Base-by-base conservation (phyloP, 2,329 filamentous ascomycete species). In the Alternaria arbusti region DNA sequence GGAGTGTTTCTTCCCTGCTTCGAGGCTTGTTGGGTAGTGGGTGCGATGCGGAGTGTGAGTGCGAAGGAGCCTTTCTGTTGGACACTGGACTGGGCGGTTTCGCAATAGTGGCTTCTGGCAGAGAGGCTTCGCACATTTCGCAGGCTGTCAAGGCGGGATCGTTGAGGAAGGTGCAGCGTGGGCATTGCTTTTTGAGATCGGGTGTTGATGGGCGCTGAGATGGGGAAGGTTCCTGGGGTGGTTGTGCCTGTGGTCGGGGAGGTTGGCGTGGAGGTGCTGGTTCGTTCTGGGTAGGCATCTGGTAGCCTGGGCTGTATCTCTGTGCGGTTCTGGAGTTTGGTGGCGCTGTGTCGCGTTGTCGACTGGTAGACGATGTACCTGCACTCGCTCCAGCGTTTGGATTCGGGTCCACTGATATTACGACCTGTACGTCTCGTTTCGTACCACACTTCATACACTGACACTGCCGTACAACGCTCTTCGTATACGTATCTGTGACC, bases 371-470 rank as follows among this genome's bases (percentile, higher is more conserved):
- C 47, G 65, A 23, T 13, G 54, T 20, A n/a, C 17, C 25, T 17
- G 30, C 44, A 25, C 26, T 46, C 43, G 64, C 60, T 20, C 71
- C 72, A 28, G 57, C 59, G 12, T 58, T 64, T 3, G 71, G 71
- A 56, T 59, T 71, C 1, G 77, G 78, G 66, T 79, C 78, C 15
- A 79, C 62, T 8, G 75, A 78, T 17, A 79, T 70, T 1, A 74
- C 64, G 13, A 80, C 74, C 32, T 72, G 71, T 2, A 80, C 77
- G 66, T 79, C 77, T 56, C 78, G 69, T 32, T 72, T 73, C 11
- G 70, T 74, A 3, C 77, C 78, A 57, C 78, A 80, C 61, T 79
- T 79, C 63, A 77, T 64, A 46, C 78, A 80, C 61, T 77, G 70
- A 49, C 75, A 79, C 62, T 76, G 73, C 20, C 76, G 60, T 2